Percentiles rank a stretch among this genome's conserved stretches.
phyloP scores from a whole-genome alignment of 495 filamentous ascomycete species.

The Annulohypoxylon maeteangense region DNA sequence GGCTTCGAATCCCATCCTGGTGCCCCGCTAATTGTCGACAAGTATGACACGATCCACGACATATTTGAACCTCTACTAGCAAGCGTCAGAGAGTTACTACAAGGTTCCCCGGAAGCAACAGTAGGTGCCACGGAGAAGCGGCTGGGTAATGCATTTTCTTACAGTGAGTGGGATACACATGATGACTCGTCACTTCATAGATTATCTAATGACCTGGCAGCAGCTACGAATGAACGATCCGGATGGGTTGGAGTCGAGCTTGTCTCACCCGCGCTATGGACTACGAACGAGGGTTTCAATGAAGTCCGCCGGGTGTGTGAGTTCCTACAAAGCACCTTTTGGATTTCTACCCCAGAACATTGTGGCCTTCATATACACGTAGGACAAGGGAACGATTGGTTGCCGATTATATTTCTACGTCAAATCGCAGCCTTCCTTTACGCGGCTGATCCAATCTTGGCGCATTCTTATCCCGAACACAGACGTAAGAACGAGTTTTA shows the following conservation, averaged over 20 bases:
- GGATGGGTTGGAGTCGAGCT: slow-evolving; percentile 30
- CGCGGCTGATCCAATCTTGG: slow-evolving; percentile 30
- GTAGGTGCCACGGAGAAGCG: too few relatives aligned
- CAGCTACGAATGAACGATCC: background rate
- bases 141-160: too few relatives aligned
- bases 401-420: background rate
- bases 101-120: too few relatives aligned
- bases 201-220: background rate
- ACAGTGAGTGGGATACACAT: slow-evolving; percentile 14
- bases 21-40: background rate
- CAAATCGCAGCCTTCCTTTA: slow-evolving; percentile 31
- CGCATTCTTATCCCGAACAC: slow-evolving; percentile 30
- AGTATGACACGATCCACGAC: background rate
- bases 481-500: background rate
- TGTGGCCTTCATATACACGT: slow-evolving; percentile 41
- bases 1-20: background rate
- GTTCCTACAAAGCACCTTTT: slow-evolving; percentile 17
- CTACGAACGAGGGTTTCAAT: slow-evolving; percentile 14
- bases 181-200: background rate
- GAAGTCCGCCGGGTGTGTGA: slow-evolving; percentile 32
- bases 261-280: slow-evolving; percentile 32
- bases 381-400: slow-evolving; percentile 25
- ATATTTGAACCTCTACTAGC: too few relatives aligned
- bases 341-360: background rate
- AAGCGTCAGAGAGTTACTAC: background rate